These are phyloP conservation scores for Xerocomellus chrysenteron DNA, from an alignment of 768 basidiomycete species.

Conservation along the genomic window DNA sequence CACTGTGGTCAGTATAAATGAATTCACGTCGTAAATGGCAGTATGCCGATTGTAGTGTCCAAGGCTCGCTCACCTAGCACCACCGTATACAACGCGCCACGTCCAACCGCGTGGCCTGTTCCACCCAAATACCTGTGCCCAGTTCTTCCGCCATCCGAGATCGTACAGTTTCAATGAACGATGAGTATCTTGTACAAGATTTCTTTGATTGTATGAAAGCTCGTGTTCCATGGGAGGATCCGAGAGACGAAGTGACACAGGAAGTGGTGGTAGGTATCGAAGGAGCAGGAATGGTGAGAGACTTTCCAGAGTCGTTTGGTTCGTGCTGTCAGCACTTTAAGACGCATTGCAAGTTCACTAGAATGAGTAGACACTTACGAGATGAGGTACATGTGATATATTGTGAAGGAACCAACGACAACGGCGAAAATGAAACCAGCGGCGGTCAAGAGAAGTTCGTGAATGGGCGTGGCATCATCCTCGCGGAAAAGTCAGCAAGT, in stretches of 20 bases:
- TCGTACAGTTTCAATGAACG: constrained; percentile 63
- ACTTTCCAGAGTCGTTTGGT: constrained; percentile 82
- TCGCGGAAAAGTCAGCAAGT: constrained; percentile 26
- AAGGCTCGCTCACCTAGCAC: constrained; percentile 51
- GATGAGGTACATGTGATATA: constrained; percentile 76
- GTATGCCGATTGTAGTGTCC: not conserved
- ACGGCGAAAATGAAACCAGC: constrained; percentile 58
- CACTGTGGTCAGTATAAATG: not conserved
- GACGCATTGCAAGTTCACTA: not conserved
- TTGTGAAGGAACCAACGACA: constrained; percentile 72
- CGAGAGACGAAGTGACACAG: constrained; percentile 49
- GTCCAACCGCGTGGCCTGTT: constrained; percentile 51
- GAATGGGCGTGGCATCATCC: constrained; percentile 66
- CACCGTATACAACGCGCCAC: constrained; percentile 56
- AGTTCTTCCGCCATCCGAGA: constrained; percentile 71
- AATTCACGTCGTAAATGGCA: not conserved
- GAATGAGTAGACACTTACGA: constrained; percentile 45
- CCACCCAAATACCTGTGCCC: constrained; percentile 68
- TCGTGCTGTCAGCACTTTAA: constrained; percentile 49
- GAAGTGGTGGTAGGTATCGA: constrained; percentile 65
- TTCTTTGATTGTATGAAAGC: constrained; percentile 61
- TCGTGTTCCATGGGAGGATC: constrained; percentile 74
- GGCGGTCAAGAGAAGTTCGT: constrained; percentile 66
- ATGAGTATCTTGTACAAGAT: constrained; percentile 64
- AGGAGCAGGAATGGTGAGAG: constrained; percentile 74